Conservation (phyloP, 1,284 basidiomycete genomes). For the Ustilago hordei region DNA sequence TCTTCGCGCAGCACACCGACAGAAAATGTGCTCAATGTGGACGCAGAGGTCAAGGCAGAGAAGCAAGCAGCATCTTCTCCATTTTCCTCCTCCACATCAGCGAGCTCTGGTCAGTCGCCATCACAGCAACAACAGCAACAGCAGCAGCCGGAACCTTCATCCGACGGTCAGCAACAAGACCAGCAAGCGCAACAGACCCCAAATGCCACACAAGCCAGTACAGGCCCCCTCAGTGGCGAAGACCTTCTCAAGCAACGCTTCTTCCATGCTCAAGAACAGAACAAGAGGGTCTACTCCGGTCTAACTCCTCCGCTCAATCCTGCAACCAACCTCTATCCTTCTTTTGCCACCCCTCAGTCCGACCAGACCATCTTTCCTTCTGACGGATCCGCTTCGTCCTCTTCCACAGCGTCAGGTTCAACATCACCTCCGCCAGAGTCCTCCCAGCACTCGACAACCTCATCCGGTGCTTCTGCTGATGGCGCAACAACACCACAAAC, state of each 20-base stretch:
- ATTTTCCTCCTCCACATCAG: background rate
- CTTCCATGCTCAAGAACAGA: conserved; percentile 59
- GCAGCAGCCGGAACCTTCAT: conserved; percentile 16
- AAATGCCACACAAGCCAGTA: background rate
- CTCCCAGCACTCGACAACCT: conserved; percentile 12
- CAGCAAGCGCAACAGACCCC: conserved; percentile 14
- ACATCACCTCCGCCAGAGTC: conserved; percentile 15
- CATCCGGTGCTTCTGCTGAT: conserved; percentile 18
- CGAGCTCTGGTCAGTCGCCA: conserved; percentile 13
- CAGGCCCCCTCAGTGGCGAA: conserved; percentile 39
- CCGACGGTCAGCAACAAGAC: conserved; percentile 18
- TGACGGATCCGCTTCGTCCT: background rate
- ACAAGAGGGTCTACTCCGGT: conserved; percentile 43
- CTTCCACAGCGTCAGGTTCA: conserved; percentile 11
- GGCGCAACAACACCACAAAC: conserved; percentile 12
- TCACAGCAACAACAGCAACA: conserved; percentile 9
- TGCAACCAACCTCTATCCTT: conserved; percentile 37
- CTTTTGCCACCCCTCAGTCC: conserved; percentile 31
- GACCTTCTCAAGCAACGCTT: conserved; percentile 62
- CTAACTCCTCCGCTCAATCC: conserved; percentile 33
- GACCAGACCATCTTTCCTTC: conserved; percentile 27
- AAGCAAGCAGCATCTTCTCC: background rate
- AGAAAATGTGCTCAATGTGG: conserved; percentile 26
- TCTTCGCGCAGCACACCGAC: conserved; percentile 20
- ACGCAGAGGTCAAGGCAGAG: conserved; percentile 4